These are phyloP conservation scores for Globisporangium canariense DNA, from an alignment of 352 stramenopile genomes.

Conservation along the genomic window DNA sequence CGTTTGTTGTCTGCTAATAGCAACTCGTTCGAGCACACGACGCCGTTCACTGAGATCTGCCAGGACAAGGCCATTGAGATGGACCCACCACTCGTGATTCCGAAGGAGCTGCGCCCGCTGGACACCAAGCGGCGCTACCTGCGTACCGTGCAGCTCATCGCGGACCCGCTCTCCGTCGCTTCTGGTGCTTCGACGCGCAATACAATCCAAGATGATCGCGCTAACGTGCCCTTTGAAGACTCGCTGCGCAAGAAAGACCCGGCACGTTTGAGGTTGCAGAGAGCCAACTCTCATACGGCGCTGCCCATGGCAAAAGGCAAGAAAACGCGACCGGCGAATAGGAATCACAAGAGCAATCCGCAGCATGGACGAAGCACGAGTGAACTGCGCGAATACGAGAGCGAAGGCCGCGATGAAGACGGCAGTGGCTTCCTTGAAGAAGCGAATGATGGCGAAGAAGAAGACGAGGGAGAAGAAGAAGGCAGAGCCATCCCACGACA, in stretches of 20 bases:
- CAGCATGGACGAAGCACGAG: background rate
- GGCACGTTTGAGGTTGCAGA: background rate
- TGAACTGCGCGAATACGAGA: background rate
- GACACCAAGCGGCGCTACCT: constrained; percentile 45
- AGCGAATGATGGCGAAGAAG: background rate
- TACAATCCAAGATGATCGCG: background rate
- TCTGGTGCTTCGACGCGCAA: background rate
- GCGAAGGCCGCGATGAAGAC: background rate
- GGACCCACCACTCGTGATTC: constrained; percentile 56
- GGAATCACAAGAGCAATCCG: background rate
- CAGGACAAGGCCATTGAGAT: constrained; percentile 30
- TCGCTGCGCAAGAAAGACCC: constrained; percentile 11
- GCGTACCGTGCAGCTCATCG: constrained; percentile 61
- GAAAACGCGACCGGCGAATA: background rate
- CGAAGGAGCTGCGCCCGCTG: constrained; percentile 46
- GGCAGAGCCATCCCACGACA: background rate
- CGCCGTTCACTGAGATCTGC: constrained; percentile 31
- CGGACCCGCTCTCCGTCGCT: constrained; percentile 13
- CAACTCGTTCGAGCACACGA: constrained; percentile 56
- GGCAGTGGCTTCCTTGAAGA: background rate
- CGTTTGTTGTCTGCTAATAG: constrained; percentile 18
- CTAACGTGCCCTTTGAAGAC: constrained; percentile 10
- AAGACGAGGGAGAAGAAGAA: background rate
- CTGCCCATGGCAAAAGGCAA: background rate
- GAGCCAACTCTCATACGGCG: constrained; percentile 9